Base-by-base conservation (phyloP, 306 rosid genomes). In the Erythrophleum fordii region DNA sequence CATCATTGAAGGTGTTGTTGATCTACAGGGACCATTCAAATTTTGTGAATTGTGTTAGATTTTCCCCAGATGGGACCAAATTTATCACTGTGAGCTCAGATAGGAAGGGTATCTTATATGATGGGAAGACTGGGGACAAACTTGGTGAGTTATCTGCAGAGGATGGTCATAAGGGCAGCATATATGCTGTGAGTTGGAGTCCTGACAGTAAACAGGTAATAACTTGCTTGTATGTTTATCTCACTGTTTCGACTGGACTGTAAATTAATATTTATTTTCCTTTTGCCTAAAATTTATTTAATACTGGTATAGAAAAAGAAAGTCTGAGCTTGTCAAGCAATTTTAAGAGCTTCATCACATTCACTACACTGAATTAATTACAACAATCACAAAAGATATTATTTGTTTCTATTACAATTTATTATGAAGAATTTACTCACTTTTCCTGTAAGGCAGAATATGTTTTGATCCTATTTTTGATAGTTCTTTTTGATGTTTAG, bases 121-220 rank as follows among this genome's bases (percentile, higher is more conserved):
- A 96, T 70, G 98, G 90, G 70, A 96, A 96, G 85, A 93, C 87
- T 22, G 97, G 91, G 35, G 86, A 80, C 75, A 93, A 92, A 85
- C 94, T 96, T 22, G 97, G 98, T 17, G 99, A 92, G 81, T 87
- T 96, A 70, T 86, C 91, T 7, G 69, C 93, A 7, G 97, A 90
- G 83, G 97, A 87, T 69, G 97, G 97, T 56, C 98, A 96, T 84
- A 93, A 88, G 61, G 99, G 99, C 53, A 96, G 97, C 85, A 92
- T 96, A 80, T 96, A 96, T 86, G 97, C 98, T 74, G 91, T 87
- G 84, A 89, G 97, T 80, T 96, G 98, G 97, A 93, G 97, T 85
- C 92, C 97, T 77, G 93, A 96, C 88, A 91, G 98, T 22, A 96
- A 92, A 86, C 91, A 87, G 94, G 98, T 96, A 41, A 76, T 58